phyloP scores from a whole-genome alignment of 345 rosid genomes.

The Linum trigynum region DNA sequence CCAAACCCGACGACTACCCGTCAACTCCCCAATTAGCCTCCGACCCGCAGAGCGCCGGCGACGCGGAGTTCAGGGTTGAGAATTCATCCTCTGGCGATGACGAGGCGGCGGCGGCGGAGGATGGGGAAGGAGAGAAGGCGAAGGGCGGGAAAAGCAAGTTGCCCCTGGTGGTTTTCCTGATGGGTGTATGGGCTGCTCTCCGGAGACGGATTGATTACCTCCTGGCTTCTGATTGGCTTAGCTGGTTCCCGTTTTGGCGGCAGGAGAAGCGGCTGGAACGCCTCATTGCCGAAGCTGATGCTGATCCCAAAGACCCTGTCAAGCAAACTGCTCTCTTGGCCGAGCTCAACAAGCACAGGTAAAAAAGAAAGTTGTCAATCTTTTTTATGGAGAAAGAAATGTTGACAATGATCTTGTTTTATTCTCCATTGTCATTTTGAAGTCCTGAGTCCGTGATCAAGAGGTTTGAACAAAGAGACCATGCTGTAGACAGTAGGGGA shows the following conservation, averaged over 20 bases:
- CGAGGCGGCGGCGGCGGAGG: neutral
- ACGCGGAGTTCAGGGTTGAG: conserved; percentile 10
- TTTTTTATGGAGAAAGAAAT: neutral
- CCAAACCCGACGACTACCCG: neutral
- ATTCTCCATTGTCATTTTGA: conserved; percentile 4
- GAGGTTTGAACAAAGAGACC: conserved; percentile 81
- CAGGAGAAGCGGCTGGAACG: conserved; percentile 62
- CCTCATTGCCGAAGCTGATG: conserved; percentile 72
- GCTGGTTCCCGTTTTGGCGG: conserved; percentile 71
- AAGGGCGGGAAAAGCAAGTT: conserved; percentile 30
- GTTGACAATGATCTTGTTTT: neutral
- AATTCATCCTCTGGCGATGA: neutral
- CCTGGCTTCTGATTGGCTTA: conserved; percentile 50
- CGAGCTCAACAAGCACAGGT: conserved; percentile 90
- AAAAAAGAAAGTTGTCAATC: neutral
- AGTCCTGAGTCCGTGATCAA: conserved; percentile 91
- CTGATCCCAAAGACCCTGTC: conserved; percentile 63
- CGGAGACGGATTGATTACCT: conserved; percentile 39
- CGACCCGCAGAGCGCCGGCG: neutral
- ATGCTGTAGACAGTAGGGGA: conserved; percentile 75
- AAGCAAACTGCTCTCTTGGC: conserved; percentile 60
- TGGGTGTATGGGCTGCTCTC: conserved; percentile 56
- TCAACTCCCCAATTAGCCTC: neutral
- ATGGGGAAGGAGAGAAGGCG: conserved; percentile 8
- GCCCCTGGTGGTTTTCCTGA: conserved; percentile 39